Base-by-base conservation (phyloP, 2,329 filamentous ascomycete species). In the Graphilbum ipis-grandicollis region DNA sequence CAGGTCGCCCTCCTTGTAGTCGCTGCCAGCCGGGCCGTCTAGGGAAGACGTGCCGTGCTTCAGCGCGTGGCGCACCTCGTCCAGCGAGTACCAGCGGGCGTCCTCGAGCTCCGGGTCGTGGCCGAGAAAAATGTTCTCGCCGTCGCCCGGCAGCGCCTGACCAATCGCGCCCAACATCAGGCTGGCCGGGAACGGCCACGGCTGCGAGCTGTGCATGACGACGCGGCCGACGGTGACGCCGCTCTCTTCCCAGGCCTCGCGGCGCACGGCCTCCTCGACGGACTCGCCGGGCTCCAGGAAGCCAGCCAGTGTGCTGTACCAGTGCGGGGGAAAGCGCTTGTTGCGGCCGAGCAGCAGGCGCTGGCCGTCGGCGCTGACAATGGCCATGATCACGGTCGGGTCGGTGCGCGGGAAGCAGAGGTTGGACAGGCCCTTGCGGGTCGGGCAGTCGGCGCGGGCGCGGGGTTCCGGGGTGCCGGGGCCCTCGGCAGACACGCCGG, bases 341-440 rank as follows among this genome's bases (percentile, higher is more conserved):
- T 82, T 75, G 13, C 90, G 76, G 28, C 90, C 90, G 1, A 98
- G 76, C 8, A 98, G 71, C 29, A 93, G 60, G 42, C 74, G 72
- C 45, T 76, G 69, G 35, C 79, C 79, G 47, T 92, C 82, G 35
- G 76, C 66, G 37, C 80, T 92, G 23, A 96, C 71, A 10, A 94
- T 78, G 1, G 86, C 88, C 59, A 92, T 86, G 58, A 98, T 98
- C 54, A 96, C 85, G 21, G 84, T 93, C 1, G 86, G 85, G 49
- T 94, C 86, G 2, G 88, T 94, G 35, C 86, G 74, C 3, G 88
- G 88, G 64, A 94, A 96, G 50, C 70, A 79, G 37, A 94, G 66
- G 57, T 98, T 98, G 23, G 85, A 93, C 33, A 98, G 62, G 19
- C 83, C 85, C 29, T 74, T 79, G 37, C 90, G 73, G 1, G 86